A percentile compares a stretch with the other conserved stretches of the same genome.
Conservation (phyloP, 2,329 filamentous ascomycete species). For the Paramyrothecium sp. region DNA sequence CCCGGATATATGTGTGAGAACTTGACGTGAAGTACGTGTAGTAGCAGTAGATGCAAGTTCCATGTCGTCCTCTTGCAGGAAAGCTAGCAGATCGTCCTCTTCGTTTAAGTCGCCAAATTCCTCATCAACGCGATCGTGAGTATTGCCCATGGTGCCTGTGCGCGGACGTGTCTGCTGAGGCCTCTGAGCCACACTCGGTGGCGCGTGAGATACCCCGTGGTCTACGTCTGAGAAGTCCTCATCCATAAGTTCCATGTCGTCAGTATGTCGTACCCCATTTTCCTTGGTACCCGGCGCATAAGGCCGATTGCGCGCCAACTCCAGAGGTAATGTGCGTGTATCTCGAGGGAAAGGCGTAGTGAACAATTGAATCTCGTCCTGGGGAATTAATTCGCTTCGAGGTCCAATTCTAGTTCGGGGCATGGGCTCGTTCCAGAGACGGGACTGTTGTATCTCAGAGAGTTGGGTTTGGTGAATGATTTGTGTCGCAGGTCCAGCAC, state of each 20-base stretch:
- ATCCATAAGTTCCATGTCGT: not conserved
- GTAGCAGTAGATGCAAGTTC: constrained; percentile 28
- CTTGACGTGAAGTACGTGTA: constrained; percentile 28
- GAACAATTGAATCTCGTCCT: constrained; percentile 17
- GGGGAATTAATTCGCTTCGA: constrained; percentile 19
- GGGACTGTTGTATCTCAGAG: constrained; percentile 21
- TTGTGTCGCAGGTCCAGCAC: constrained; percentile 38
- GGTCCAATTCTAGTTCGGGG: constrained; percentile 13
- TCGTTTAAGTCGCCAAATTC: constrained; percentile 49
- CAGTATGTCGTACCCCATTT: not conserved
- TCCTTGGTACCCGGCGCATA: too few relatives aligned
- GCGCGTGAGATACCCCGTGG: not conserved
- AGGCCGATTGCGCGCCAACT: not conserved
- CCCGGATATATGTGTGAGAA: constrained; percentile 48
- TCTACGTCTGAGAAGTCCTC: constrained; percentile 14
- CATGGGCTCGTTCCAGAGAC: constrained; percentile 18
- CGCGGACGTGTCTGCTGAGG: not conserved
- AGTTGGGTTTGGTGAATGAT: constrained; percentile 53
- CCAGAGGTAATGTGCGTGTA: constrained; percentile 5
- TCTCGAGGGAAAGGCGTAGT: constrained; percentile 23
- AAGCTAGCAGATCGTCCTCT: constrained; percentile 50
- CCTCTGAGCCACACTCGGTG: not conserved
- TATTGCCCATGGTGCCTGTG: constrained; percentile 7
- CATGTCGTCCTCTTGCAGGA: constrained; percentile 49
- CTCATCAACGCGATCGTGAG: constrained; percentile 20